These are phyloP conservation scores for Cyclotella cryptica DNA, from an alignment of 108 stramenopile genomes.

Conservation along the genomic window DNA sequence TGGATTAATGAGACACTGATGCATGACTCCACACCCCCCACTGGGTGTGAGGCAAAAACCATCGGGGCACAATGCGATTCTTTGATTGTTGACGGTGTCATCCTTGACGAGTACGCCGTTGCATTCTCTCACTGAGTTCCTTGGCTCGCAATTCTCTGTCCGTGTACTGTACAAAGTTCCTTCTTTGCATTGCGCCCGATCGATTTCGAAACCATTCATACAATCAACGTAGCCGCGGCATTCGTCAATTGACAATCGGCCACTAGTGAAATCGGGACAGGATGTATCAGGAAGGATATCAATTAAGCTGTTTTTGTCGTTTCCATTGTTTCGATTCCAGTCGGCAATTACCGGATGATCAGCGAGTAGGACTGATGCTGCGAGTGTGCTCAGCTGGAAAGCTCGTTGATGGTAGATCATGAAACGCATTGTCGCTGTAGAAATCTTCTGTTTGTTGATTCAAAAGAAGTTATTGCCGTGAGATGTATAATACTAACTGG, in stretches of 20 bases:
- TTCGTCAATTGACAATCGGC: not conserved
- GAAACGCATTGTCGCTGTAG: conserved; percentile 2
- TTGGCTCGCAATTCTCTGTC: conserved; percentile 1
- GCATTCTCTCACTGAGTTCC: not conserved
- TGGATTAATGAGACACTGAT: conserved; percentile 7
- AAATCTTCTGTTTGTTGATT: too few species aligned
- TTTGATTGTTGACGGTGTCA: not conserved
- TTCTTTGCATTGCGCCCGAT: conserved; percentile 7
- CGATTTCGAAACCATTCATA: conserved; percentile 13
- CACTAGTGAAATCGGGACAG: not conserved
- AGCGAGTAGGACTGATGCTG: not conserved
- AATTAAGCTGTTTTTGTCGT: not conserved
- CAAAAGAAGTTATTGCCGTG: too few species aligned
- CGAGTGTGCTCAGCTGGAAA: not conserved
- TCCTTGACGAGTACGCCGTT: not conserved
- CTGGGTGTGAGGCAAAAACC: conserved; percentile 1
- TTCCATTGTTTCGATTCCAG: not conserved
- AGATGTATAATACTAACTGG: too few species aligned
- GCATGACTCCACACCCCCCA: not conserved
- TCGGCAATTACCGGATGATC: not conserved
- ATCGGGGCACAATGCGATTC: not conserved
- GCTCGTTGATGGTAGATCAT: not conserved
- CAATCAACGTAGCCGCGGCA: conserved; percentile 21
- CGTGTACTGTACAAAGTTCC: conserved; percentile 1
- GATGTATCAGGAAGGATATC: conserved; percentile 9